phyloP scores from a whole-genome alignment of 2,329 filamentous ascomycete genomes.

The Plenodomus tracheiphilus region DNA sequence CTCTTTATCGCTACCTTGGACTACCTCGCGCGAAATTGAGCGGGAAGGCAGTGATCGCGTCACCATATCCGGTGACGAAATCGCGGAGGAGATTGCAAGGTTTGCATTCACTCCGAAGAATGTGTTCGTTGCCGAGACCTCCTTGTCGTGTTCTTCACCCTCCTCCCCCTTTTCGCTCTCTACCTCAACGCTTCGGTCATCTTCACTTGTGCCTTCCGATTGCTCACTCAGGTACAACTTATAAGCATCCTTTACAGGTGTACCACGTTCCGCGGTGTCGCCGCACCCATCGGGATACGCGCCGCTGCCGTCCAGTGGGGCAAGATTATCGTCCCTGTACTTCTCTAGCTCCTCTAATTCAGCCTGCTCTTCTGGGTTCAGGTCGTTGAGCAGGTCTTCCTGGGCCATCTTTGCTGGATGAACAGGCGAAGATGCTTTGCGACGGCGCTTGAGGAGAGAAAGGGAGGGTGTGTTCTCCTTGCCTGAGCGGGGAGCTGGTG shows the following conservation, averaged over 20 bases:
- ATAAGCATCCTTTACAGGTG: not conserved
- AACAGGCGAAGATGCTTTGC: not conserved
- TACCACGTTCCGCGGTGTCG: not conserved
- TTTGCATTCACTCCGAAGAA: no score
- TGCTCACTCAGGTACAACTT: not conserved
- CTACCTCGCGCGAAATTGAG: no score
- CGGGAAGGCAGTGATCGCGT: no score
- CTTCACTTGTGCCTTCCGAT: not conserved
- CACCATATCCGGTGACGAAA: no score
- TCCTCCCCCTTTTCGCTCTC: not conserved
- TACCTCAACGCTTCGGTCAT: not conserved
- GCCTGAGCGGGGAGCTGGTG: not conserved
- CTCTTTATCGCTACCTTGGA: no score
- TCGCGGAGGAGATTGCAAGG: not conserved
- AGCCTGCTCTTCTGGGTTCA: constrained; percentile 11
- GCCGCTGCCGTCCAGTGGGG: constrained; percentile 15
- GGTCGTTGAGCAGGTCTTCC: constrained; percentile 3
- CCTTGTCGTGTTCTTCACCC: not conserved
- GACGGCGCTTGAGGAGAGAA: not conserved
- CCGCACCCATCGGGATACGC: constrained; percentile 12
- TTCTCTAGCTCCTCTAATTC: constrained; percentile 8
- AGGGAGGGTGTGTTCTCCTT: not conserved
- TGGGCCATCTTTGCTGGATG: constrained; percentile 14
- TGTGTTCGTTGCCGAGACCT: no score
- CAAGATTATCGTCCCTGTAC: constrained; percentile 25